Base-by-base conservation (phyloP, 805 yeast genomes). In the Hyphopichia homilentoma region DNA sequence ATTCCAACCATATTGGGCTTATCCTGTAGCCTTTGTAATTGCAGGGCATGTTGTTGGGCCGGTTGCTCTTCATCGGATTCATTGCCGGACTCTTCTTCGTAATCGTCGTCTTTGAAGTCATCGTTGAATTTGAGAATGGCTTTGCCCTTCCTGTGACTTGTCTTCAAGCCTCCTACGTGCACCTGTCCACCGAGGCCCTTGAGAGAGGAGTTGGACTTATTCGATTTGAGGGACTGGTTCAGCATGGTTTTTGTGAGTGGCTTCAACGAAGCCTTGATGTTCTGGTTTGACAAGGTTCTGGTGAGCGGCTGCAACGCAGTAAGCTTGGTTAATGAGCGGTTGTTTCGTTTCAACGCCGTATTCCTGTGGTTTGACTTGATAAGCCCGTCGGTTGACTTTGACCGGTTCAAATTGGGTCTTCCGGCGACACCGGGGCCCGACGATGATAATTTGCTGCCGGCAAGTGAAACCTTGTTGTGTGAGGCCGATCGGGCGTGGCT, bases 311-410 rank as follows among this genome's bases (percentile, higher is more conserved):
- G 66, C n/a, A 64, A 40, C 4, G 54, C 36, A 11, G 62, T 32
- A 12, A 40, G 27, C 41, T 63, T 66, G 5, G 68, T 62, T 25
- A 50, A 52, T 2, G 70, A 63, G 18, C 67, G 44, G 41, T 57
- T 60, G 37, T 54, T 63, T 25, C 68, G 40, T 27, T 53, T 61
- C 20, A 59, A 36, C 3, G 45, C 45, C 3, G 48, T 41, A n/a
- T 41, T 35, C 15, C 50, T 27, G 14, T 31, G 26, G 27, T 43
- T 43, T 13, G 54, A 38, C 26, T 58, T 48, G 7, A 52, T 34
- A 13, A 65, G 49, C 1, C 65, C 70, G 34, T 66, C 72, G 2
- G 69, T 54, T 7, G 70, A 64, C 32, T 62, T 65, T 14, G 70
- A 62, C 33, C 70, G 42, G 40, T 51, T 55, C 29, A 66, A 46